These are phyloP conservation scores for Silene latifolia DNA, from an alignment of 148 eudicot genomes.

Conservation along the genomic window DNA sequence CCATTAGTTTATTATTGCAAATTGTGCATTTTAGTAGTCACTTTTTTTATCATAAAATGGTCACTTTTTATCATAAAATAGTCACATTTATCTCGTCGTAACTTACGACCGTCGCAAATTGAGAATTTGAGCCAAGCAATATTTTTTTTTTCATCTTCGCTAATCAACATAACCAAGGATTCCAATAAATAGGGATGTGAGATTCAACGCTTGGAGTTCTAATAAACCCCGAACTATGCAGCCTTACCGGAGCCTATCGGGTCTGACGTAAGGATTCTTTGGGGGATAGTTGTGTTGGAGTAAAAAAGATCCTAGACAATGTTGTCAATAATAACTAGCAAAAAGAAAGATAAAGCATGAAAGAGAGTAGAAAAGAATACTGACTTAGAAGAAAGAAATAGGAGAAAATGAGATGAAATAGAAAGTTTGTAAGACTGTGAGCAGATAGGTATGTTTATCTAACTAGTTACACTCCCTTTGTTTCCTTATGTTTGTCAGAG, in stretches of 20 bases:
- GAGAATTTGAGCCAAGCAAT: too few relatives aligned
- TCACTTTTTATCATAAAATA: too few relatives aligned
- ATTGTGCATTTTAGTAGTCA: too few relatives aligned
- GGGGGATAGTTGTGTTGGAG: neutral
- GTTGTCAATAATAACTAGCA: neutral
- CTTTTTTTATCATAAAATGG: too few relatives aligned
- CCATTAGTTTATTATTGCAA: too few relatives aligned
- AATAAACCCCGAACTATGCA: neutral
- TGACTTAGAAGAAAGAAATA: neutral
- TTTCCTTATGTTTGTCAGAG: neutral
- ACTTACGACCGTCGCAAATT: too few relatives aligned
- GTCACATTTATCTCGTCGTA: too few relatives aligned
- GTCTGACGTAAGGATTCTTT: neutral
- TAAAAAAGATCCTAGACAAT: conserved; percentile 6
- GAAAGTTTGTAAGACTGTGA: neutral
- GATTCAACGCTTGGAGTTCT: neutral
- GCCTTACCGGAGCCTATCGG: too few relatives aligned
- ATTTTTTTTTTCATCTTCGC: too few relatives aligned
- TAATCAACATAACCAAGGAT: too few relatives aligned
- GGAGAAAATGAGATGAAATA: neutral
- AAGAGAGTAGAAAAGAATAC: neutral
- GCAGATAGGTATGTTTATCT: neutral
- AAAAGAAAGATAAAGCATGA: neutral
- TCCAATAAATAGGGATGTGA: neutral
- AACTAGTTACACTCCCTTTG: neutral